Conservation (phyloP, 2,329 filamentous ascomycete genomes). For the Thielaviopsis ethacetica region DNA sequence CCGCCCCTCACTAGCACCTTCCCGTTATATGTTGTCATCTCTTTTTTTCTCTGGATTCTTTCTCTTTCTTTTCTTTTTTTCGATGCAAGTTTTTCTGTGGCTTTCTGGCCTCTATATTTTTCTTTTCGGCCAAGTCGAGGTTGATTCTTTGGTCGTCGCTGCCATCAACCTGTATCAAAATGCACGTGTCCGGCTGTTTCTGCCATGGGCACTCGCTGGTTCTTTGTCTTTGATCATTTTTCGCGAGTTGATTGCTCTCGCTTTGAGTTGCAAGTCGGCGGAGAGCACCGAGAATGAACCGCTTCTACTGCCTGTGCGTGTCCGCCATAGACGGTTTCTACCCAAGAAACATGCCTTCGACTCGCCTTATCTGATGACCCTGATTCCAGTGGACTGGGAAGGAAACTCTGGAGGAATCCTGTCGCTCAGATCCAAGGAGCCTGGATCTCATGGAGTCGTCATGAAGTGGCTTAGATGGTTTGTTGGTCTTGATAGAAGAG, state of each 20-base stretch:
- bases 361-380: conserved; percentile 55
- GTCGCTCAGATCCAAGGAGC: conserved; percentile 24
- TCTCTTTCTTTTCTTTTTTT: not conserved
- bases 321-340: conserved; percentile 42
- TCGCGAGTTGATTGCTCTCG: conserved; percentile 3
- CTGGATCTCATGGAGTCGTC: not conserved
- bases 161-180: not conserved
- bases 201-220: not conserved
- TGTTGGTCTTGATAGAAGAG: conserved; percentile 1
- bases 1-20: not conserved
- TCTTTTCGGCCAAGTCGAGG: not conserved
- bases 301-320: not conserved
- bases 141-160: not conserved
- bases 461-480: not conserved
- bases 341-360: conserved; percentile 51
- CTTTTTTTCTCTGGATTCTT: not conserved
- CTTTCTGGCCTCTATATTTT: not conserved
- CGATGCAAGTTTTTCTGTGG: not conserved
- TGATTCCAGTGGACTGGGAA: conserved; percentile 47
- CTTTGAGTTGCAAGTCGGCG: not conserved
- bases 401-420: conserved; percentile 40
- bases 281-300: not conserved
- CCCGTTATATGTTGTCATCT: not conserved
- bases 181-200: not conserved
- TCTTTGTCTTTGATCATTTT: not conserved